Conservation (phyloP, 805 yeast species). For the Sugiyamaella lignohabitans region DNA sequence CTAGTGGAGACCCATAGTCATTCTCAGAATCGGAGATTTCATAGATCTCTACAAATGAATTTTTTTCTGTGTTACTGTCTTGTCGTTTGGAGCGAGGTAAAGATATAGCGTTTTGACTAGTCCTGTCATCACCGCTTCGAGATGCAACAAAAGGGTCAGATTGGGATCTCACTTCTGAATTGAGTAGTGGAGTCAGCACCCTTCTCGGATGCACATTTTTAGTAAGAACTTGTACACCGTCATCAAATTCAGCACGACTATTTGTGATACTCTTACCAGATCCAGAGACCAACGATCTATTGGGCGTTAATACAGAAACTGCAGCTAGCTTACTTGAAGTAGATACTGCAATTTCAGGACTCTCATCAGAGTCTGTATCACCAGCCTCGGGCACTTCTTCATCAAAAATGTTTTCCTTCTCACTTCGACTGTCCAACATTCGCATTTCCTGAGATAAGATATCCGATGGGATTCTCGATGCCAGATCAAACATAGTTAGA, state of each 20-base stretch:
- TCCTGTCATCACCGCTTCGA: neutral
- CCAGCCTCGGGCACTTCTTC: too few species aligned
- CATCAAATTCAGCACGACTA: too few species aligned
- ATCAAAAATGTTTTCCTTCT: too few species aligned
- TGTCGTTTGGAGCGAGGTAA: neutral
- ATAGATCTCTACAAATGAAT: neutral
- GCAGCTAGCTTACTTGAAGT: too few species aligned
- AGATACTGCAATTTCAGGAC: too few species aligned
- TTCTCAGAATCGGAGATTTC: constrained; percentile 5
- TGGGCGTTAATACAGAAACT: too few species aligned
- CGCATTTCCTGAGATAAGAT: neutral
- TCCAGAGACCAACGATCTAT: too few species aligned
- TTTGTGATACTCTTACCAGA: too few species aligned
- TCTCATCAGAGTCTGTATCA: too few species aligned
- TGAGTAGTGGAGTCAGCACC: neutral
- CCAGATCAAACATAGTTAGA: neutral
- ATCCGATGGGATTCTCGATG: neutral
- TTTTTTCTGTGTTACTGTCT: too few species aligned
- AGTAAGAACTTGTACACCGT: too few species aligned
- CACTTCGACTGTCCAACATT: neutral
- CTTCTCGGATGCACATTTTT: neutral
- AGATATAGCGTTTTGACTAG: neutral
- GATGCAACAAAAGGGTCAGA: neutral
- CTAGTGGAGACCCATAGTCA: neutral
- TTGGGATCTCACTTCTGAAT: neutral